Evolutionary conservation across 2,329 filamentous ascomycete species (phyloP), one percentile per base, ranked within the genome.

Genomic region (Stenocarpella maydis): DNA sequence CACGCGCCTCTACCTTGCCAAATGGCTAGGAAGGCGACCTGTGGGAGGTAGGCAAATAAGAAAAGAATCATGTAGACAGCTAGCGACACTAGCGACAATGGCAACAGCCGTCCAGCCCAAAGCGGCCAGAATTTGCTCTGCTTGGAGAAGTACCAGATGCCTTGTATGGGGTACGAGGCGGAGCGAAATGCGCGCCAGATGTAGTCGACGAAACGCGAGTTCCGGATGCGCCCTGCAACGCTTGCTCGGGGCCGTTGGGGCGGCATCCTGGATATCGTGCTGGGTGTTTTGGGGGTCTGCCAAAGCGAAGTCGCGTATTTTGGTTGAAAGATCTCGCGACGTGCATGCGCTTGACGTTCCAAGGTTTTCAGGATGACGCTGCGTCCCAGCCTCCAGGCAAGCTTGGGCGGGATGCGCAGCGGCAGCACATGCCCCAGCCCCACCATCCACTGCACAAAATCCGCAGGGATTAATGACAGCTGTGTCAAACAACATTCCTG

Each of bases 1-100:
- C 94, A 97, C n/a, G 96, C 96, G 37, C 90, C 91, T 70, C 89
- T 87, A 26, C 92, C 92, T 75, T 98, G 95, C 78, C 98, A 98
- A 74, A 98, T 88, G 19, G 92, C 90, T 26, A 99, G 87, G 75
- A 99, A 93, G 1, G 93, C 92, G 68, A 94, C 94, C 78, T 98
- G 93, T 0, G 95, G 95, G 3, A 98, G 82, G 74, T 97, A 98
- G 0, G 93, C 86, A 80, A 96, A 97, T 15, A 93, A 85, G 80
- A 98, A 98, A 24, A 98, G 88, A 24, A 97, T 84, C n/a, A 90
- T 83, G 72, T 97, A 93, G 17, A 98, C 92, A 67, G 96, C 88
- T 17, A 91, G 83, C 0, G 95, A 97, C 15, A 98, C 90, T 17
- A 98, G 82, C 3, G 92, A 88, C 34, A 97, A 86, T 0, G 95